These are phyloP conservation scores for Gynostemma pentaphyllum DNA, from an alignment of 306 rosid species.

Conservation along the genomic window DNA sequence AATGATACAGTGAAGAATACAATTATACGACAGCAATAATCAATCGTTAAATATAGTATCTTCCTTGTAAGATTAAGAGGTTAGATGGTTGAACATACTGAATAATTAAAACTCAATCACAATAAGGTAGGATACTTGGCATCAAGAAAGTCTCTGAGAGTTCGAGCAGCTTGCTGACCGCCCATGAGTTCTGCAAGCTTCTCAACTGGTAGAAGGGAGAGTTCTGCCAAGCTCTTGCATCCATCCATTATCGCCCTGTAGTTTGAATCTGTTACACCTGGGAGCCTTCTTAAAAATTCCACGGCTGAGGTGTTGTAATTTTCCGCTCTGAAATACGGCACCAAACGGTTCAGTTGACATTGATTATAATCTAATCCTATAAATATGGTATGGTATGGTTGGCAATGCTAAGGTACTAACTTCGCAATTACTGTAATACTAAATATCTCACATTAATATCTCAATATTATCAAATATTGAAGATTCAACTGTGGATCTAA, in stretches of 20 bases:
- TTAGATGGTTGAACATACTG: neutral
- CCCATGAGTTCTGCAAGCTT: constrained; percentile 76
- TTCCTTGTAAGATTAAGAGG: neutral
- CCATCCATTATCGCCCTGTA: constrained; percentile 85
- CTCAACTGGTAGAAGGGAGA: constrained; percentile 72
- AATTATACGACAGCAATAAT: neutral
- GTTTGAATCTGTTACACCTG: constrained; percentile 81
- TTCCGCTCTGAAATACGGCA: constrained; percentile 55
- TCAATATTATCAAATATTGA: too few relatives aligned
- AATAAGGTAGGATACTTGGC: constrained; percentile 91
- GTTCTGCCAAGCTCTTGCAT: constrained; percentile 83
- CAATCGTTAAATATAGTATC: neutral
- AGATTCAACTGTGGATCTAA: too few relatives aligned
- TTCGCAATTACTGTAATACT: too few relatives aligned
- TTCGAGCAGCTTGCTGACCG: constrained; percentile 88
- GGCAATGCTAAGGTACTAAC: too few relatives aligned
- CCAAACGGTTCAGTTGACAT: constrained; percentile 4
- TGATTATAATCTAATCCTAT: neutral
- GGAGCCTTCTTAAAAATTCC: constrained; percentile 89
- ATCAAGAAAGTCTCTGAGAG: constrained; percentile 83
- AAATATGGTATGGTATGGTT: too few relatives aligned
- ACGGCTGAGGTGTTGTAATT: constrained; percentile 88
- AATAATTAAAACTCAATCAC: constrained; percentile 16
- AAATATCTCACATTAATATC: too few relatives aligned
- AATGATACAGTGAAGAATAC: too few relatives aligned